These are phyloP conservation scores for Bruguiera parviflora DNA, from an alignment of 345 rosid genomes.

Conservation along the genomic window DNA sequence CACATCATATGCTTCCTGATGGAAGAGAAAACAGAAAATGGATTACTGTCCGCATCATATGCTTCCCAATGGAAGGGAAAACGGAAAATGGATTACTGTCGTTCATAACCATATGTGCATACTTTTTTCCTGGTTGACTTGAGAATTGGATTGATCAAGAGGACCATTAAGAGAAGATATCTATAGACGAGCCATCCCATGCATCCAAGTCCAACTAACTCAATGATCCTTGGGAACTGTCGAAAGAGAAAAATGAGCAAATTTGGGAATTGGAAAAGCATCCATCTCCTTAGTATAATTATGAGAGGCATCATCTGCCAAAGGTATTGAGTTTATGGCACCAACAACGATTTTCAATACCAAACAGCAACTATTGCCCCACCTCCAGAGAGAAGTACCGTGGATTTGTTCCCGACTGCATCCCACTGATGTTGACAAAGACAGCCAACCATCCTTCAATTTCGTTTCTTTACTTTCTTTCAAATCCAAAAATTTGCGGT, in stretches of 20 bases:
- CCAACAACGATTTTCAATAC: conserved; percentile 79
- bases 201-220: conserved; percentile 93
- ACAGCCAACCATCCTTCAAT: conserved; percentile 11
- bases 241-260: conserved; percentile 8
- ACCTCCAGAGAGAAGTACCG: conserved; percentile 83
- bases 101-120: no score
- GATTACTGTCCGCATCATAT: no score
- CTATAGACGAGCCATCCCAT: conserved; percentile 98
- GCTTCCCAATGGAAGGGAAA: conserved; percentile 41
- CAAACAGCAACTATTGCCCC: conserved; percentile 93
- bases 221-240: conserved; percentile 95
- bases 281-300: neutral
- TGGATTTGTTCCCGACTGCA: conserved; percentile 85
- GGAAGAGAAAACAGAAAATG: conserved; percentile 45
- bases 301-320: conserved; percentile 43
- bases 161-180: conserved; percentile 91
- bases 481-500: neutral
- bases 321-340: conserved; percentile 91
- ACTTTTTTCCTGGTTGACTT: neutral
- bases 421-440: conserved; percentile 63
- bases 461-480: neutral
- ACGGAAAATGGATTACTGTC: conserved; percentile 13
- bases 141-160: neutral
- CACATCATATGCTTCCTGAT: conserved; percentile 1
- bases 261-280: neutral